Percentiles rank a stretch among this genome's conserved stretches.
Conservation (phyloP, 352 stramenopile genomes). For the Globisporangium nodosum region DNA sequence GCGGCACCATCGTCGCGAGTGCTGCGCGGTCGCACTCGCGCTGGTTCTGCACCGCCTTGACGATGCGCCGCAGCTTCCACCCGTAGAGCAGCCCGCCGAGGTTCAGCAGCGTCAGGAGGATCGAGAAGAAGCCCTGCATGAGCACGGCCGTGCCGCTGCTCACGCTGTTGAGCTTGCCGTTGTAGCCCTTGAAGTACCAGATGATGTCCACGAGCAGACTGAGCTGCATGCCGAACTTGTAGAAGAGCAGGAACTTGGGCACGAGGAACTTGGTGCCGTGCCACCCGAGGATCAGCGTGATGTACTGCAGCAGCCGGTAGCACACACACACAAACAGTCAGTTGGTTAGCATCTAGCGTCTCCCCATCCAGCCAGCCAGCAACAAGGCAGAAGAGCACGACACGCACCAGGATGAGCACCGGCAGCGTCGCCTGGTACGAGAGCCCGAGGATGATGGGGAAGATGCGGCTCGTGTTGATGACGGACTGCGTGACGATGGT, state of each 20-base stretch:
- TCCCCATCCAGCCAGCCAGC: background rate
- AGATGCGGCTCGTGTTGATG: conserved; percentile 79
- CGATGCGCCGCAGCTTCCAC: conserved; percentile 84
- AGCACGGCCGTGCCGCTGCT: conserved; percentile 74
- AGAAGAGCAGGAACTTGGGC: conserved; percentile 80
- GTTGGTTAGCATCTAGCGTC: background rate
- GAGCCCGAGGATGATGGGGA: conserved; percentile 81
- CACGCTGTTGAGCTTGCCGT: conserved; percentile 71
- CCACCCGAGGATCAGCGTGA: conserved; percentile 84
- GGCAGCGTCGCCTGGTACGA: conserved; percentile 81
- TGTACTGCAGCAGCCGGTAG: conserved; percentile 31
- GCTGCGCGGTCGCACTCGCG: conserved; percentile 74
- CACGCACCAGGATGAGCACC: conserved; percentile 68
- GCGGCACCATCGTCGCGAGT: conserved; percentile 70
- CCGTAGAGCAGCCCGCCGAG: conserved; percentile 75
- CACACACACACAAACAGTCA: background rate
- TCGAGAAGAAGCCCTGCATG: conserved; percentile 85
- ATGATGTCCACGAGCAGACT: conserved; percentile 80
- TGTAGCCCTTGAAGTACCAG: conserved; percentile 86
- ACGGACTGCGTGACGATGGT: conserved; percentile 82
- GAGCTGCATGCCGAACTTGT: conserved; percentile 89
- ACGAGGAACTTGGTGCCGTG: conserved; percentile 86
- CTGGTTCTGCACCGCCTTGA: conserved; percentile 80
- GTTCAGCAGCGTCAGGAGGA: conserved; percentile 75
- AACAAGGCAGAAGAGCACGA: background rate